Evolutionary conservation across 352 stramenopile species (phyloP), one percentile per base, ranked within the genome.

Genomic region (Globisporangium uncinulatum): DNA sequence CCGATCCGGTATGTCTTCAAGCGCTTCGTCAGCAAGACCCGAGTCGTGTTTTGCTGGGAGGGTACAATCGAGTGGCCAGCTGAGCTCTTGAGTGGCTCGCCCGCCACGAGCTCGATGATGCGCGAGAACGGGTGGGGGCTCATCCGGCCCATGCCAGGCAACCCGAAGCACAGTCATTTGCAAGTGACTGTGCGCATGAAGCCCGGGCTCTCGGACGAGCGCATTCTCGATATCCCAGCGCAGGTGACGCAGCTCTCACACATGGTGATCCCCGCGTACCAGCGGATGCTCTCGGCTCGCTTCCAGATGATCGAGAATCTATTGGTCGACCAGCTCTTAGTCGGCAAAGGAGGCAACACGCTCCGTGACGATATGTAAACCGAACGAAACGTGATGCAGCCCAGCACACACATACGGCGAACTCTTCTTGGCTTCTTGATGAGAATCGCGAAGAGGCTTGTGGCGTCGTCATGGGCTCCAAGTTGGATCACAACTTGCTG

Each of bases 291-390:
- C 7, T 8, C 15, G 6, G 6, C 41, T 17, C 45, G 45, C 19
- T 54, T 62, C 19, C 60, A 66, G 37, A 51, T 66, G 34, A 36
- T 66, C 34, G 60, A 66, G 55, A 66, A 66, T 36, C 4, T 55
- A 21, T 37, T 63, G 7, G 11, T 66, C 8, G 60, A 66, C 45
- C 42, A 48, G 42, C 43, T 41, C 36, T 41, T 50, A 31, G n/a
- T n/a, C n/a, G n/a, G n/a, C n/a, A n/a, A n/a, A n/a, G n/a, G n/a
- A n/a, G n/a, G n/a, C n/a, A n/a, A n/a, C n/a, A n/a, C n/a, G n/a
- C n/a, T n/a, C n/a, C n/a, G n/a, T n/a, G n/a, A n/a, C n/a, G n/a
- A n/a, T n/a, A n/a, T n/a, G n/a, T n/a, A n/a, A n/a, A n/a, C n/a
- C n/a, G n/a, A n/a, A n/a, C n/a, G n/a, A n/a, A n/a, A n/a, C n/a